phyloP scores from a whole-genome alignment of 2,329 filamentous ascomycete species.

The Cladorrhinum sp. region DNA sequence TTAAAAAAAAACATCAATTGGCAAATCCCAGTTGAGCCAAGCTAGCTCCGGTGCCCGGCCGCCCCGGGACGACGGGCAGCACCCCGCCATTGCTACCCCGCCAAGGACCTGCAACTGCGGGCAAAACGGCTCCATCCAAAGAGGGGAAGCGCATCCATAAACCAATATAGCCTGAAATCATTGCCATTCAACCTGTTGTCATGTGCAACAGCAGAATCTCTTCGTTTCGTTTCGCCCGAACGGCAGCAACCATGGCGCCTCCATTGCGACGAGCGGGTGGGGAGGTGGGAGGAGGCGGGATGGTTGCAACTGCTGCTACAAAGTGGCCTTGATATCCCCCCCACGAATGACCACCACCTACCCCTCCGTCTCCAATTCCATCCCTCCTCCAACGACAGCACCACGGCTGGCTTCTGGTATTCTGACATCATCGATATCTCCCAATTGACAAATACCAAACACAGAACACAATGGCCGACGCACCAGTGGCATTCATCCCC shows the following conservation, averaged over 20 bases:
- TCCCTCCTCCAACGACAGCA: not conserved
- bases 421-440: not conserved
- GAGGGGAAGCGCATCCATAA: conserved; percentile 19
- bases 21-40: not conserved
- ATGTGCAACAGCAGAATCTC: conserved; percentile 22
- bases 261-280: not conserved
- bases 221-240: not conserved
- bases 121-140: conserved; percentile 7
- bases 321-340: too few species aligned
- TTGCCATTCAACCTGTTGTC: conserved; percentile 16
- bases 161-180: conserved; percentile 27
- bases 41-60: not conserved
- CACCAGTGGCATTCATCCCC: conserved; percentile 64
- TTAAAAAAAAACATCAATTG: not conserved
- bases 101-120: not conserved
- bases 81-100: not conserved
- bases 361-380: not conserved
- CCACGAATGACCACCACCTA: not conserved
- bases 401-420: too few species aligned
- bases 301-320: not conserved
- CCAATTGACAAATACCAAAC: not conserved
- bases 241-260: not conserved
- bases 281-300: not conserved
- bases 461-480: conserved; percentile 39
- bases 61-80: not conserved